Evolutionary conservation across 768 basidiomycete genomes (phyloP).

Genomic region (Suillus occidentalis): DNA sequence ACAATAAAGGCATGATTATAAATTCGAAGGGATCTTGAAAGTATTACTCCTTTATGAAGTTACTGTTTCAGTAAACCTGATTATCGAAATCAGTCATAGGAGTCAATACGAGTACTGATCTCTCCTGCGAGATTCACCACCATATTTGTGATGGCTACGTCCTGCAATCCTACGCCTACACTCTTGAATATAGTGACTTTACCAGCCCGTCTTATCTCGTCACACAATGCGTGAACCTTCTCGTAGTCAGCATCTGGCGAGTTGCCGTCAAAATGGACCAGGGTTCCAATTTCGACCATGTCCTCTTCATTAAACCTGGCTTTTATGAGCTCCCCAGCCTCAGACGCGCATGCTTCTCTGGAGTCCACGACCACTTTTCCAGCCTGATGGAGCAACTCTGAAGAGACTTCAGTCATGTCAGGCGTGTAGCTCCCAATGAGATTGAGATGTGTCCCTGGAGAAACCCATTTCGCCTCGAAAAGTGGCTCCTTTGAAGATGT

Average conservation of each 20-base stretch:
- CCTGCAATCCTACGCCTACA: constrained; percentile 86
- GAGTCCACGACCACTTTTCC: constrained; percentile 73
- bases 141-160: constrained; percentile 75
- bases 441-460: constrained; percentile 64
- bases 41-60: background rate
- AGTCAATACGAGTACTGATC: constrained; percentile 49
- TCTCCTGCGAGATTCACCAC: constrained; percentile 63
- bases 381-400: constrained; percentile 54
- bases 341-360: constrained; percentile 60
- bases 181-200: constrained; percentile 83
- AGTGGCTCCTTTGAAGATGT: constrained; percentile 72
- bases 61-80: background rate
- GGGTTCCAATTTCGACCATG: constrained; percentile 70
- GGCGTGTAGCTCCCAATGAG: constrained; percentile 84
- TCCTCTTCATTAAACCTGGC: constrained; percentile 40
- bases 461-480: constrained; percentile 66
- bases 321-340: constrained; percentile 82
- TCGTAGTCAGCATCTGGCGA: constrained; percentile 10
- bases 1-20: background rate
- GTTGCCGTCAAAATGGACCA: constrained; percentile 33
- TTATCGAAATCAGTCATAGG: constrained; percentile 40
- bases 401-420: constrained; percentile 75
- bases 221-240: constrained; percentile 13
- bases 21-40: background rate
- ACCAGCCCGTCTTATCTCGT: constrained; percentile 29